Base-by-base conservation (phyloP, 352 stramenopile genomes). In the Saprolegnia diclina region DNA sequence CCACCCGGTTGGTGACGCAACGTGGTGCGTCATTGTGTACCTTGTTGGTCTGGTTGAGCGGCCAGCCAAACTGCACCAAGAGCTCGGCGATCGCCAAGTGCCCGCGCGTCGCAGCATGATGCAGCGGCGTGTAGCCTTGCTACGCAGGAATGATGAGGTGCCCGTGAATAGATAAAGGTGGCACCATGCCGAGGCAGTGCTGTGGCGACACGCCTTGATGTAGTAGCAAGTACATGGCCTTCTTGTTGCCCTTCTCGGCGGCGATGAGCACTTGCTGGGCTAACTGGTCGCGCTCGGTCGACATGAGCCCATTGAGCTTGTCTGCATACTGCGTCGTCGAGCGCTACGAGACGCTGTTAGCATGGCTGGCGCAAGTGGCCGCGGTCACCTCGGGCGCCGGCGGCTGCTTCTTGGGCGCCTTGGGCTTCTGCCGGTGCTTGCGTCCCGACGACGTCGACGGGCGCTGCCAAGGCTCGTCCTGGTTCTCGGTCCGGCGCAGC, bases 61-160 rank as follows among this genome's bases (percentile, higher is more conserved):
- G 38, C 84, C 84, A 92, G 7, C 83, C 81, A 73, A 88, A 87
- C 35, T 83, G 73, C 11, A 92, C 56, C 38, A 92, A 69, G 5
- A 90, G 65, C 56, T 90, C 73, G 5, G 90, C 56, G 14, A 90
- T 81, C 0, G 87, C 76, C 46, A 92, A 67, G 59, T 91, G 85
- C 2, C 83, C 85, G 10, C 85, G 73, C 16, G 81, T 78, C 1
- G 83, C 81, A 10, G 82, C 85, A 69, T 92, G 82, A 69, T 92
- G 85, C 18, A 90, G 42, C 21, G 85, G 85, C 11, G 81, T 81
- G 62, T 80, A 91, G 1, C 82, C 85, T 19, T 76, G 70, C 83
- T 91, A 64, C 6, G 52, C 45, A 11, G 5, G 19, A 13, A 0
- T 45, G 32, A 35, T 42, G 32, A 52, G 4, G 40, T 40, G n/a